Conservation (phyloP, 192 early-diverging fungal species). For the Oehlia diaphana region DNA sequence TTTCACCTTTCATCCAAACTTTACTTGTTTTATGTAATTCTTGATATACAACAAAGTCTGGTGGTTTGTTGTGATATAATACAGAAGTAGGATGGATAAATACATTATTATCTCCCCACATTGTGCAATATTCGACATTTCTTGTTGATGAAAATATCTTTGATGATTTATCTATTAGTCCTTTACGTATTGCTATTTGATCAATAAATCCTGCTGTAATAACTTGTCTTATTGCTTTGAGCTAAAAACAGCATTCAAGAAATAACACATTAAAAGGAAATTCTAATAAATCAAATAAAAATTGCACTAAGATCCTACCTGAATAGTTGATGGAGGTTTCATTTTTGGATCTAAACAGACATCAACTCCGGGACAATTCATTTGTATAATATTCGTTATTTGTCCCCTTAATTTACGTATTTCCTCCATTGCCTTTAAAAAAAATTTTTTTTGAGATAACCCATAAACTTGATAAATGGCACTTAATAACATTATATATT, state of each 20-base stretch:
- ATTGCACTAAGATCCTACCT: not conserved
- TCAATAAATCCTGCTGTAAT: constrained; percentile 89
- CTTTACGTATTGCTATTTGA: constrained; percentile 84
- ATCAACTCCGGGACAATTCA: constrained; percentile 58
- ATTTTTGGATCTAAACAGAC: constrained; percentile 64
- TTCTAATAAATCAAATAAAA: constrained; percentile 35
- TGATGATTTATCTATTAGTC: constrained; percentile 62
- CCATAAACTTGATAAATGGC: not conserved
- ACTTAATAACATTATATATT: constrained; percentile 24
- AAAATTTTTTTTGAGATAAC: not conserved
- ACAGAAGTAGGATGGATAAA: constrained; percentile 74
- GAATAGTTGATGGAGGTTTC: constrained; percentile 53
- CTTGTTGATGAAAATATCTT: constrained; percentile 46
- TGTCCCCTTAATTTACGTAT: constrained; percentile 75
- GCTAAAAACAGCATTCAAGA: constrained; percentile 46
- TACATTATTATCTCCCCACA: constrained; percentile 76
- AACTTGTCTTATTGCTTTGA: constrained; percentile 81
- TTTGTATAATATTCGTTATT: constrained; percentile 69
- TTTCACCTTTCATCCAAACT: constrained; percentile 42
- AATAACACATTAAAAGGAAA: constrained; percentile 40
- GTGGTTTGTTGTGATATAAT: constrained; percentile 60
- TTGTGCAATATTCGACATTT: constrained; percentile 59
- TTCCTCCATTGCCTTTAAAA: constrained; percentile 66
- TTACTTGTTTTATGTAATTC: constrained; percentile 65
- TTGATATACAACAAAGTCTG: constrained; percentile 69